These are phyloP conservation scores for Obelidium mucronatum DNA, from an alignment of 192 early-diverging fungal species.

Conservation along the genomic window DNA sequence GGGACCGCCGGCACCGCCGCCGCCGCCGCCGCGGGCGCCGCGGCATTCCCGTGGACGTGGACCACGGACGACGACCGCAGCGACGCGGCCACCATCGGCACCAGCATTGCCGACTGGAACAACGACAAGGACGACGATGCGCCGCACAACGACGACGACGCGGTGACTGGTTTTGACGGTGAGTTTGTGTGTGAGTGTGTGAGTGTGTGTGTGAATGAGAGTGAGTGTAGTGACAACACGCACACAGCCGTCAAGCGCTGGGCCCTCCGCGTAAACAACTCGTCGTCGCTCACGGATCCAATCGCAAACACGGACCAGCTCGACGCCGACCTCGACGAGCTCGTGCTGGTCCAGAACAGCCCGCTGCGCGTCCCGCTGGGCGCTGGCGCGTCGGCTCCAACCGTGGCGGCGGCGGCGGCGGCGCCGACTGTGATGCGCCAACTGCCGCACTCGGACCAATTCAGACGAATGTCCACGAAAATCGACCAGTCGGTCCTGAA, in stretches of 20 bases:
- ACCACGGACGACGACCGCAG: slow-evolving; percentile 31
- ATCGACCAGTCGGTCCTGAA: neutral
- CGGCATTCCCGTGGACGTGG: no score
- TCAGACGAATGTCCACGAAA: slow-evolving; percentile 2
- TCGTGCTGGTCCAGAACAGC: neutral
- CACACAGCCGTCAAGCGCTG: slow-evolving; percentile 30
- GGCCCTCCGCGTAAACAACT: slow-evolving; percentile 40
- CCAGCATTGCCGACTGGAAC: slow-evolving; percentile 34
- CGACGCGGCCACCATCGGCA: slow-evolving; percentile 41
- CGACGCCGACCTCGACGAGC: slow-evolving; percentile 7
- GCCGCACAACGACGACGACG: neutral
- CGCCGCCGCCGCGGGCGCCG: no score
- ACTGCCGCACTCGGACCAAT: neutral
- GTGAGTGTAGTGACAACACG: neutral
- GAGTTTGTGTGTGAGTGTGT: neutral
- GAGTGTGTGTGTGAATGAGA: no score
- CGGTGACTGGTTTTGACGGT: slow-evolving; percentile 1
- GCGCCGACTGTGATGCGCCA: neutral
- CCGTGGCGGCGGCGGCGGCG: neutral
- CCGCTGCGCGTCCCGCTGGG: neutral
- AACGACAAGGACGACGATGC: slow-evolving; percentile 2
- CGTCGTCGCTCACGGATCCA: neutral
- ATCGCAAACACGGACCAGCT: neutral
- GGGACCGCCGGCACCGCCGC: no score
- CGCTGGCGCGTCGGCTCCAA: neutral